A percentile compares a stretch with the other conserved stretches of the same genome.
phyloP scores from a whole-genome alignment of 306 rosid genomes.

The Alnus rubra region DNA sequence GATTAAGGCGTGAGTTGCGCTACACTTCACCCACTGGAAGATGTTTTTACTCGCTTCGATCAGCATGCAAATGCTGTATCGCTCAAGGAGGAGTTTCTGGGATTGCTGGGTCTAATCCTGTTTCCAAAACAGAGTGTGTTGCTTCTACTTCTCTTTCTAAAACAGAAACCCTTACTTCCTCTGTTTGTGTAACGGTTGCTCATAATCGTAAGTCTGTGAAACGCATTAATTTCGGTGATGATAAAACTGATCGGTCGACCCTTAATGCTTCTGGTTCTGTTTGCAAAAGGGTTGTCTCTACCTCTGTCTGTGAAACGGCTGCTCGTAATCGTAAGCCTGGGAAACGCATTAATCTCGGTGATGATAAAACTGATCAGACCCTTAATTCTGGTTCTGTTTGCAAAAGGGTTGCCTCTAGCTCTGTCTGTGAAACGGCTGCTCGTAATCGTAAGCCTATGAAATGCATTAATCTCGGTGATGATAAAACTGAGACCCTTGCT shows the following conservation, averaged over 20 bases:
- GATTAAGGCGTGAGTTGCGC: slow-evolving; percentile 45
- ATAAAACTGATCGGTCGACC: background rate
- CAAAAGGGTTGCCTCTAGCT: background rate
- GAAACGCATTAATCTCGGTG: background rate
- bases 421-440: background rate
- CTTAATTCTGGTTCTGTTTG: background rate
- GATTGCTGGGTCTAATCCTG: background rate
- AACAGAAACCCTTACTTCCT: background rate
- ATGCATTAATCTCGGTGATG: background rate
- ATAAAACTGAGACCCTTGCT: background rate
- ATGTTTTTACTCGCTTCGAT: slow-evolving; percentile 42
- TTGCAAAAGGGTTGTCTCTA: background rate
- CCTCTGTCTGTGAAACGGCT: background rate
- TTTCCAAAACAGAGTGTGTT: background rate
- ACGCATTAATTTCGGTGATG: background rate
- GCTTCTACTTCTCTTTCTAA: background rate
- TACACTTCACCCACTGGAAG: slow-evolving; percentile 54
- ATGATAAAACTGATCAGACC: background rate
- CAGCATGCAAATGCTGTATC: slow-evolving; percentile 50
- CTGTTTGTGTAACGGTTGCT: background rate
- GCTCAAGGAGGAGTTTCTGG: slow-evolving; percentile 16
- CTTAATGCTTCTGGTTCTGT: background rate
- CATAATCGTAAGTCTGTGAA: background rate
- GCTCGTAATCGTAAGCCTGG: background rate
- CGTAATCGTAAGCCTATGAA: background rate